Base-by-base conservation (phyloP, 2,329 filamentous ascomycete genomes). In the Trichocomaceae sp. region DNA sequence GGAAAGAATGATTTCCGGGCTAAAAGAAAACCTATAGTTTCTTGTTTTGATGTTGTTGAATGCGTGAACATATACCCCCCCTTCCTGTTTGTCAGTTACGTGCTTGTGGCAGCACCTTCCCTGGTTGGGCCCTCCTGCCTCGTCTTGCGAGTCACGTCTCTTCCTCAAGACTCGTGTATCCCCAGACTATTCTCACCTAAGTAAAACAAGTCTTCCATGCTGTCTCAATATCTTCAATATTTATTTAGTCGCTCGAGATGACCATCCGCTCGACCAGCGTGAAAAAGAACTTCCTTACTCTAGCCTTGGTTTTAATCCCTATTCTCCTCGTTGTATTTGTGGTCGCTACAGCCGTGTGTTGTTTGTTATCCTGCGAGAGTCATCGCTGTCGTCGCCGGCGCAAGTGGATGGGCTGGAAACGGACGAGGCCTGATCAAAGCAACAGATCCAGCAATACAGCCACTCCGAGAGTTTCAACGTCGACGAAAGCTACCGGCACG, bases 271-370 rank as follows among this genome's bases (percentile, higher is more conserved):
- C 65, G 59, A 58, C 62, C 54, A 60, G 66, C 57, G 62, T 66
- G 59, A 70, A 67, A 61, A 72, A 63, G 54, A 64, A 66, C 54
- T 64, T 69, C 60, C 70, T 75, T 59, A 63, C 77, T 60, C 66
- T 75, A 56, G 71, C 70, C 55, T 66, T 79, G 58, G 68, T 78
- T 55, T 63, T 78, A 47, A 71, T 79, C 53, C 76, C 76, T 41
- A 76, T 79, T 57, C 62, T 72, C 54, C 67, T 78, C 37, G 68
- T 77, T 46, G 67, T 74, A 39, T 63, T 63, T 52, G 61, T 69
- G 37, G 62, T 76, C 37, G 64, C 69, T 52, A 53, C 72, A n/a
- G 64, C 70, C 39, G 59, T 78, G 48, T 63, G 61, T 10, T 73
- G 69, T 56, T 69, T 71, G 7, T 68, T 70, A 39, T 69, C 66